Percentiles rank a stretch among this genome's conserved stretches.
phyloP scores from a whole-genome alignment of 2,329 filamentous ascomycete genomes.

The Tolypocladium endophyticum region DNA sequence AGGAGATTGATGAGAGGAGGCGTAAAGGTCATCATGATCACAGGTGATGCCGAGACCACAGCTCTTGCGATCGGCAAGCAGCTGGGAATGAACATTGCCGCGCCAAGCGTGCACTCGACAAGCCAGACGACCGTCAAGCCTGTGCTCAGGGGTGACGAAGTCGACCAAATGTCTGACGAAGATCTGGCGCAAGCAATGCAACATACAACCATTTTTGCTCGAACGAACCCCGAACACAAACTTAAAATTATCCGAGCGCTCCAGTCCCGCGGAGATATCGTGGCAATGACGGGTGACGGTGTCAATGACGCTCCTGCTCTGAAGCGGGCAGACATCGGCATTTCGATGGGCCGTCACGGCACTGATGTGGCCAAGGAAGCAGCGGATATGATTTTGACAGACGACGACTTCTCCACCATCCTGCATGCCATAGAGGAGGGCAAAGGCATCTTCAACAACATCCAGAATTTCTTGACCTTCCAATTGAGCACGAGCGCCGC shows the following conservation, averaged over 20 bases:
- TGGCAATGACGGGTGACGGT: conserved; percentile 97
- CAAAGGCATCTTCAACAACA: conserved; percentile 99
- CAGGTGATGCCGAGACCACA: conserved; percentile 89
- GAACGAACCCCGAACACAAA: conserved; percentile 95
- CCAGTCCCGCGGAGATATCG: conserved; percentile 87
- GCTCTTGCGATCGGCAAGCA: conserved; percentile 89
- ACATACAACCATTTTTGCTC: conserved; percentile 86
- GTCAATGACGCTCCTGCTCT: conserved; percentile 95
- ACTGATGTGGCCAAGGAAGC: conserved; percentile 97
- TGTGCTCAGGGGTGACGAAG: conserved; percentile 79
- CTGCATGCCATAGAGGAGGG: conserved; percentile 94
- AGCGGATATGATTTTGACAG: conserved; percentile 85
- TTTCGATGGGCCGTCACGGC: conserved; percentile 89
- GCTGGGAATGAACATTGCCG: conserved; percentile 78
- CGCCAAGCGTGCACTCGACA: conserved; percentile 37
- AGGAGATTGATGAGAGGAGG: conserved; percentile 84
- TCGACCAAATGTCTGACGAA: conserved; percentile 83
- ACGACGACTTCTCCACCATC: conserved; percentile 86
- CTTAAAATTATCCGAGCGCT: conserved; percentile 91
- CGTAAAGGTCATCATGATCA: conserved; percentile 98
- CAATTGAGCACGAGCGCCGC: conserved; percentile 96
- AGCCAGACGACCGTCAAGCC: conserved; percentile 53
- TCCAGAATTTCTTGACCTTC: conserved; percentile 98
- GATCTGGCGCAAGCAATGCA: conserved; percentile 78
- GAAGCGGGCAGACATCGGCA: conserved; percentile 96